Evolutionary conservation across 805 yeast species (phyloP).

Genomic region (Yamadazyma nakazawae): DNA sequence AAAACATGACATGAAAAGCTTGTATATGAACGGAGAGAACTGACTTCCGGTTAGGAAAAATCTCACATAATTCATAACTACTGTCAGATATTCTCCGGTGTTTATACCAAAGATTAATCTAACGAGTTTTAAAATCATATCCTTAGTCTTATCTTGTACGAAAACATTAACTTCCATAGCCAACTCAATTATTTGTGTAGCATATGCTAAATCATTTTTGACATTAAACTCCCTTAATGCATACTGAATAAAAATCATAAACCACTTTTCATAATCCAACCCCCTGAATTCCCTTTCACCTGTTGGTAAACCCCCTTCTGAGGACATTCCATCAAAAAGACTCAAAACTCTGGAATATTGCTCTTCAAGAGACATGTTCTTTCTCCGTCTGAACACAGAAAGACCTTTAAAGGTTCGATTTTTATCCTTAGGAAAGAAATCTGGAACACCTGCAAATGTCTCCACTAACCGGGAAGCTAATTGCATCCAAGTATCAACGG

Average conservation of each 20-base stretch:
- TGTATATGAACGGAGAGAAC: constrained; percentile 66
- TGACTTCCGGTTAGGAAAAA: constrained; percentile 64
- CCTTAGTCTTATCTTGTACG: constrained; percentile 58
- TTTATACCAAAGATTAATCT: constrained; percentile 55
- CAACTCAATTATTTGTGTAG: constrained; percentile 55
- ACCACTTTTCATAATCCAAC: constrained; percentile 76
- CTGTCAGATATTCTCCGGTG: constrained; percentile 48
- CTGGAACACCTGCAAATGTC: constrained; percentile 71
- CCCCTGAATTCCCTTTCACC: constrained; percentile 70
- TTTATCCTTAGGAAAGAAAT: constrained; percentile 75
- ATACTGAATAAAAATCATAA: constrained; percentile 74
- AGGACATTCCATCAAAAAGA: constrained; percentile 53
- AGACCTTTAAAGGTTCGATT: constrained; percentile 68
- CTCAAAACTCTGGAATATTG: constrained; percentile 65
- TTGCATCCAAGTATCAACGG: constrained; percentile 77
- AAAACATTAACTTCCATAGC: constrained; percentile 81
- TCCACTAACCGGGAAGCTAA: constrained; percentile 80
- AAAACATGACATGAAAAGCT: constrained; percentile 64
- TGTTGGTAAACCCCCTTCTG: constrained; percentile 35
- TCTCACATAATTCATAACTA: constrained; percentile 57
- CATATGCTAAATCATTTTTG: constrained; percentile 59
- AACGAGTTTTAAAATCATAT: constrained; percentile 58
- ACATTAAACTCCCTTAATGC: constrained; percentile 63
- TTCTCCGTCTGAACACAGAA: constrained; percentile 56
- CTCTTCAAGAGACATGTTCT: constrained; percentile 66